Evolutionary conservation across 2,329 filamentous ascomycete genomes (phyloP).

Genomic region (Colletotrichum sp.): DNA sequence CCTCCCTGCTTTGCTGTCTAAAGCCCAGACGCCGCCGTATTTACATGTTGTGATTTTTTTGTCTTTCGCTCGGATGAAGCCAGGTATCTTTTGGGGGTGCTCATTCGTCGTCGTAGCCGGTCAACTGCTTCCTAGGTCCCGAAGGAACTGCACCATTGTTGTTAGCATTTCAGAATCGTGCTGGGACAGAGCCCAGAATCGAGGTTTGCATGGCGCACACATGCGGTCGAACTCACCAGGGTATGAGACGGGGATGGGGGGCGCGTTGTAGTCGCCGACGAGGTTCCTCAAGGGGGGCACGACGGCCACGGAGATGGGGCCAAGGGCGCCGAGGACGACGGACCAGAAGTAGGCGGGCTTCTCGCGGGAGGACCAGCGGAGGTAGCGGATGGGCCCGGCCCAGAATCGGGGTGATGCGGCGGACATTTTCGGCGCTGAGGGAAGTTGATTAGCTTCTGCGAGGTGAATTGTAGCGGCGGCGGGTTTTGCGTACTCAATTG

Average conservation of each 20-base stretch:
- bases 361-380: conserved; percentile 86
- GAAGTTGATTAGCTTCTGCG: not conserved
- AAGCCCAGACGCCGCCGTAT: conserved; percentile 27
- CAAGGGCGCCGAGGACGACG: conserved; percentile 72
- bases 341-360: conserved; percentile 94
- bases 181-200: not conserved
- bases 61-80: not conserved
- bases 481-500: conserved; percentile 39
- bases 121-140: conserved; percentile 63
- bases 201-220: not conserved
- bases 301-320: conserved; percentile 72
- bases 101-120: conserved; percentile 64
- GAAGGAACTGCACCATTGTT: conserved; percentile 52
- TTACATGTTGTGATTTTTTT: conserved; percentile 21
- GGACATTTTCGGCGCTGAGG: conserved; percentile 55
- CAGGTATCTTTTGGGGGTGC: not conserved
- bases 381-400: conserved; percentile 81
- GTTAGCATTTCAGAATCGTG: not conserved
- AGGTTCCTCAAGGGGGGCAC: conserved; percentile 76
- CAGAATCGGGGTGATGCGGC: conserved; percentile 77
- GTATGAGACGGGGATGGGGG: conserved; percentile 85
- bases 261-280: conserved; percentile 76
- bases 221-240: conserved; percentile 71
- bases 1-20: conserved; percentile 3
- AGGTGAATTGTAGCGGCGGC: not conserved